phyloP scores from a whole-genome alignment of 2,329 filamentous ascomycete genomes.

The Curvularia hawaiiensis region DNA sequence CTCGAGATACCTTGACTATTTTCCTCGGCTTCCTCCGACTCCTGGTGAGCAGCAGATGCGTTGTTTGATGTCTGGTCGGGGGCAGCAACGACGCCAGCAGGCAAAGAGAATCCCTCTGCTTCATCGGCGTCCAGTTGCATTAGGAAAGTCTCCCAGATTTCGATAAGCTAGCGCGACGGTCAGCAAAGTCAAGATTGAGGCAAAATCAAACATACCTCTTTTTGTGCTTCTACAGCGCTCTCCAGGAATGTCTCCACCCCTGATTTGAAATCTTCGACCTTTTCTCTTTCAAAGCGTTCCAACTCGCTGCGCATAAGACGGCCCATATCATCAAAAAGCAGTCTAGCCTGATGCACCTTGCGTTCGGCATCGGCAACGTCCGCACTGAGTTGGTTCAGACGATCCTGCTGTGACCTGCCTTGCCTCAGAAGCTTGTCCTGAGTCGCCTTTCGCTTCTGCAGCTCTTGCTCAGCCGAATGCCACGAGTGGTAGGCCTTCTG shows the following conservation, averaged over 20 bases:
- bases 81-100: slow-evolving; percentile 46
- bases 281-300: slow-evolving; percentile 93
- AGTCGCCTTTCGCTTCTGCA: slow-evolving; percentile 84
- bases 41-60: slow-evolving; percentile 16
- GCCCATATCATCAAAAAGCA: slow-evolving; percentile 98
- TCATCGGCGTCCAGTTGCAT: slow-evolving; percentile 96
- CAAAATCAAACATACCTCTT: slow-evolving; percentile 72
- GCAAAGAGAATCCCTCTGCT: slow-evolving; percentile 55
- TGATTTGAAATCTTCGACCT: slow-evolving; percentile 98
- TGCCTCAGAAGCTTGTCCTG: slow-evolving; percentile 96
- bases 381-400: slow-evolving; percentile 87
- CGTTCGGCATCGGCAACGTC: slow-evolving; percentile 95
- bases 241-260: slow-evolving; percentile 97
- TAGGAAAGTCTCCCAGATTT: slow-evolving; percentile 98
- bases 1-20: slow-evolving; percentile 2
- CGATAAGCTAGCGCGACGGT: slow-evolving; percentile 61
- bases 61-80: slow-evolving; percentile 22
- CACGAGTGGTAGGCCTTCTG: slow-evolving; percentile 96
- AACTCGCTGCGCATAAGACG: slow-evolving; percentile 88
- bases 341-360: slow-evolving; percentile 84
- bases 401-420: slow-evolving; percentile 94
- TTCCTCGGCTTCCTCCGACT: slow-evolving; percentile 7
- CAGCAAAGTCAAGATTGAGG: slow-evolving; percentile 13
- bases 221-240: slow-evolving; percentile 96
- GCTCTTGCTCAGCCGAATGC: slow-evolving; percentile 87